Evolutionary conservation across 495 filamentous ascomycete species (phyloP).

Genomic region (Coniosporium apollinis): DNA sequence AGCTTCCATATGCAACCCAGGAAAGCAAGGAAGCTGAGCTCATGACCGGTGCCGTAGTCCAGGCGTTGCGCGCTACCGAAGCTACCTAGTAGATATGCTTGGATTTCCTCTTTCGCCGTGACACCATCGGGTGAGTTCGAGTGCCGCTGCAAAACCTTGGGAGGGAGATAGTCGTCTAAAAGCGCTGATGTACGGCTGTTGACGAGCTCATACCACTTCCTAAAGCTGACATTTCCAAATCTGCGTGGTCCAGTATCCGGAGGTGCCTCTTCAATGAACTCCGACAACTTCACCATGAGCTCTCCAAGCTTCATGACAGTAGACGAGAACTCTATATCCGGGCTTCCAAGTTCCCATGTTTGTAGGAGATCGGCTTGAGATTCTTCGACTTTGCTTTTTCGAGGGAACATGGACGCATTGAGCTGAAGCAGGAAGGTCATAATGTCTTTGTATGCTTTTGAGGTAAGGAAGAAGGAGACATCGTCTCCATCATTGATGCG

Average conservation of each 20-base stretch:
- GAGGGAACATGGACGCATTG: slow-evolving; percentile 72
- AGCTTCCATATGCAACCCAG: slow-evolving; percentile 82
- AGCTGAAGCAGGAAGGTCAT: slow-evolving; percentile 76
- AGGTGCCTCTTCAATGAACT: slow-evolving; percentile 59
- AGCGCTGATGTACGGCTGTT: slow-evolving; percentile 39
- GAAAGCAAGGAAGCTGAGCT: slow-evolving; percentile 87
- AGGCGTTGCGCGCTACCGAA: slow-evolving; percentile 81
- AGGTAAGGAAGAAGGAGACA: slow-evolving; percentile 57
- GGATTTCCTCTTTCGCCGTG: slow-evolving; percentile 47
- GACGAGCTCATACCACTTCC: slow-evolving; percentile 60
- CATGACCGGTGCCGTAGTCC: slow-evolving; percentile 94
- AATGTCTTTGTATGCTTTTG: slow-evolving; percentile 71
- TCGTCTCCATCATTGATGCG: slow-evolving; percentile 67
- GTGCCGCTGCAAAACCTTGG: slow-evolving; percentile 24
- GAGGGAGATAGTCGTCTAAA: slow-evolving; percentile 44
- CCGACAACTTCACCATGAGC: slow-evolving; percentile 43
- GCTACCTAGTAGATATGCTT: slow-evolving; percentile 63
- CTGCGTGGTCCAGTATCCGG: slow-evolving; percentile 70
- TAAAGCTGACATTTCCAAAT: slow-evolving; percentile 83
- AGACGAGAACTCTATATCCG: slow-evolving; percentile 33
- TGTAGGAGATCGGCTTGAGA: slow-evolving; percentile 1
- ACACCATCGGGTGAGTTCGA: slow-evolving; percentile 5
- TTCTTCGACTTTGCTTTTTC: slow-evolving; percentile 26
- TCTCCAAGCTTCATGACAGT: slow-evolving; percentile 46
- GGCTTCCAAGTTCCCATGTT: slow-evolving; percentile 35